Conservation (phyloP, 306 rosid genomes). For the Pyrus pyrifolia region DNA sequence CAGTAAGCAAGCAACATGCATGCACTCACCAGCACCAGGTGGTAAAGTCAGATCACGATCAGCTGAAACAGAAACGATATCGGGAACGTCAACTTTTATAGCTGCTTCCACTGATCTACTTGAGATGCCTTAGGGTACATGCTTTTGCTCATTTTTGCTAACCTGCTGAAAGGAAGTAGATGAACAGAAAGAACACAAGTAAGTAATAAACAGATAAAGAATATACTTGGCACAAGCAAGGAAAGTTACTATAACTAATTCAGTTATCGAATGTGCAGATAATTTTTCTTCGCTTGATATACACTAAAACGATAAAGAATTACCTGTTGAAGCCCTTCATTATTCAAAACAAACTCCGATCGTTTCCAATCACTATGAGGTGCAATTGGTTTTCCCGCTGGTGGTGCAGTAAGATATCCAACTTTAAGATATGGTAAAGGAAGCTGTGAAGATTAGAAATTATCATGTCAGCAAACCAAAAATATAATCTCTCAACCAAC, state of each 20-base stretch:
- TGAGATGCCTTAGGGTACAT: conserved; percentile 37
- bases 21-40: conserved; percentile 67
- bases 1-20: no score
- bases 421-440: conserved; percentile 88
- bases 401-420: conserved; percentile 92
- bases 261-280: neutral
- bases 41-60: conserved; percentile 87
- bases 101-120: conserved; percentile 49
- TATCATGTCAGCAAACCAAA: neutral
- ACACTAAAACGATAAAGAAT: neutral
- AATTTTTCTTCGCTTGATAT: neutral
- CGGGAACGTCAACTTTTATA: conserved; percentile 71
- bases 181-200: conserved; percentile 2
- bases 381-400: conserved; percentile 63
- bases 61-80: conserved; percentile 85
- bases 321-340: conserved; percentile 91
- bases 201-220: neutral
- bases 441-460: conserved; percentile 52
- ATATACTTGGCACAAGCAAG: conserved; percentile 7
- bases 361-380: conserved; percentile 96
- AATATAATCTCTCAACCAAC: conserved; percentile 9
- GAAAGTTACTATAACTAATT: neutral
- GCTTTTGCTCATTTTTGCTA: conserved; percentile 51
- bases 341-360: conserved; percentile 72
- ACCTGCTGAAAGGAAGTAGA: conserved; percentile 33